These are phyloP conservation scores for Apiosordaria backusii DNA, from an alignment of 495 filamentous ascomycete genomes.

Conservation along the genomic window DNA sequence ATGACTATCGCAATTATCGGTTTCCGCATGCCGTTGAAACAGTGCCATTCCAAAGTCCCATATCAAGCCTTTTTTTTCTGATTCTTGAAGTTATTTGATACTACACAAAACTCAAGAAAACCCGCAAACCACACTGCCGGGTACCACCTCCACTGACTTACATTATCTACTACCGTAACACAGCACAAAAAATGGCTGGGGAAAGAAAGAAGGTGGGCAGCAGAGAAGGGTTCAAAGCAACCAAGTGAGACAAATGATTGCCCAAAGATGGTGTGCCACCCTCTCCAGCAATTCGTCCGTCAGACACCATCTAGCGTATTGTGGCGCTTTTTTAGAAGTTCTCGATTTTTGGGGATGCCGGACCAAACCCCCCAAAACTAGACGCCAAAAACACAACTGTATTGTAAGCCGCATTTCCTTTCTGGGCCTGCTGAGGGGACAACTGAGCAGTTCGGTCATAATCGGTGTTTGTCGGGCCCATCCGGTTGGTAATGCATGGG, in stretches of 20 bases:
- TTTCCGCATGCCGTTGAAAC: background rate
- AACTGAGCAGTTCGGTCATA: background rate
- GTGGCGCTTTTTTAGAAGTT: background rate
- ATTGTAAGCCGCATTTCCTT: constrained; percentile 6
- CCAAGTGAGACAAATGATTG: background rate
- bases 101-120: background rate
- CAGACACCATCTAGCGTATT: background rate
- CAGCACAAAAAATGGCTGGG: background rate
- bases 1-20: background rate
- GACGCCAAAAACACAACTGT: background rate
- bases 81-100: background rate
- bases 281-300: background rate
- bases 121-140: background rate
- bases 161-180: background rate
- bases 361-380: background rate
- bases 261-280: background rate
- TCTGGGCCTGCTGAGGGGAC: background rate
- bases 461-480: background rate
- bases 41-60: background rate
- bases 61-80: background rate
- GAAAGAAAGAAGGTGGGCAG: background rate
- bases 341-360: background rate
- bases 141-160: background rate
- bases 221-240: background rate
- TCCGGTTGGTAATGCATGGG: background rate